Evolutionary conservation across 2,329 filamentous ascomycete genomes (phyloP).

Genomic region (Akanthomyces lecanii): DNA sequence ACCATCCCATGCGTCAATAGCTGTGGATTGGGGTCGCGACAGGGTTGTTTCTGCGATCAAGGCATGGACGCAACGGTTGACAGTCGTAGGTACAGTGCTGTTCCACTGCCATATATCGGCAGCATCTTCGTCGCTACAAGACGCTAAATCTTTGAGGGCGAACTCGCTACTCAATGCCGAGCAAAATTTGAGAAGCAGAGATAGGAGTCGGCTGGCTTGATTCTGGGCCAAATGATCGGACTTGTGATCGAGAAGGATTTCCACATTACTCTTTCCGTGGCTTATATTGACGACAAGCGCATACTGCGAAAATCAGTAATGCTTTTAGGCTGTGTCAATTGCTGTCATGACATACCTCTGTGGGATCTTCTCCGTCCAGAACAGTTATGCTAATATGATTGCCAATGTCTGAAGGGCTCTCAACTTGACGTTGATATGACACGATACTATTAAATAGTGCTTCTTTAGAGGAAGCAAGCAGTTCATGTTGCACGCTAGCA

Average conservation of each 20-base stretch:
- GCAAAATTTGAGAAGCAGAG: background rate
- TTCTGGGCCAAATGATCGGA: background rate
- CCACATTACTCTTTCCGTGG: background rate
- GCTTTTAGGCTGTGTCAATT: background rate
- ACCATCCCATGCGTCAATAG: constrained; percentile 33
- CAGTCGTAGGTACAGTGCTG: background rate
- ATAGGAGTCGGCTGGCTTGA: background rate
- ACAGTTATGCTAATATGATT: background rate
- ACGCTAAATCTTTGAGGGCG: background rate
- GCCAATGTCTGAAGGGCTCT: background rate
- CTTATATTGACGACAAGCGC: background rate
- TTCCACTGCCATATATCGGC: background rate
- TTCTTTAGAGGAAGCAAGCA: background rate
- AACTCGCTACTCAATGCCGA: background rate
- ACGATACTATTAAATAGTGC: constrained; percentile 7
- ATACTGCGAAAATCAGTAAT: background rate
- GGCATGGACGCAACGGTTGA: background rate
- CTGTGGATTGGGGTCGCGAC: background rate
- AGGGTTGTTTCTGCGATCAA: background rate
- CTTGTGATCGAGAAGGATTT: background rate
- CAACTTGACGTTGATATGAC: constrained; percentile 3
- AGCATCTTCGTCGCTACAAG: background rate
- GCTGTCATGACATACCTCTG: background rate
- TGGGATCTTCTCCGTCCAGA: constrained; percentile 1
- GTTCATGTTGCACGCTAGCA: constrained; percentile 1